Conservation (phyloP, 2,329 filamentous ascomycete genomes). For the Pseudocercospora cruenta region DNA sequence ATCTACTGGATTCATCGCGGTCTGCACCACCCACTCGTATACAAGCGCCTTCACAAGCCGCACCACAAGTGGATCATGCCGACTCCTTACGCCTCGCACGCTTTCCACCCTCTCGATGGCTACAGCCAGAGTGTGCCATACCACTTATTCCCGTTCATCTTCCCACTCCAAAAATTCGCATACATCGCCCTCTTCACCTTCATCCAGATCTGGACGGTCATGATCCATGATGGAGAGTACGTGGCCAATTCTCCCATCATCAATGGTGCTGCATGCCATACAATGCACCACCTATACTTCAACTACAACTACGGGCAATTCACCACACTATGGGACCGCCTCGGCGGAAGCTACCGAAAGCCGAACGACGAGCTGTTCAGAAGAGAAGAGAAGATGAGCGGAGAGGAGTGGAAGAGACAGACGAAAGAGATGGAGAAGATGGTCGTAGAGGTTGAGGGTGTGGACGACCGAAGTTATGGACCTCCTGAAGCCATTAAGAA, state of each 20-base stretch:
- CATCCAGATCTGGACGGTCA: conserved; percentile 95
- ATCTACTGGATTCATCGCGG: conserved; percentile 92
- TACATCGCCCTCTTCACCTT: conserved; percentile 86
- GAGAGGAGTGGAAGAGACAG: conserved; percentile 79
- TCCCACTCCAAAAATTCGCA: conserved; percentile 88
- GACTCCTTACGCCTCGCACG: conserved; percentile 86
- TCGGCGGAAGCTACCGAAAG: conserved; percentile 83
- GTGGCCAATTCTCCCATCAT: conserved; percentile 86
- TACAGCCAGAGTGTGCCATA: conserved; percentile 88
- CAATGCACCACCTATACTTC: conserved; percentile 85
- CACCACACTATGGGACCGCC: conserved; percentile 86
- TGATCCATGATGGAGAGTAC: conserved; percentile 96
- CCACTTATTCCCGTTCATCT: conserved; percentile 89
- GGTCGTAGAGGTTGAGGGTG: conserved; percentile 71
- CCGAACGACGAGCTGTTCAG: conserved; percentile 85
- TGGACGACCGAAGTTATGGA: conserved; percentile 52
- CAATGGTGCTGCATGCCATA: conserved; percentile 94
- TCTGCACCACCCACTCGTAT: conserved; percentile 77
- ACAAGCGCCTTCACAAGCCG: conserved; percentile 91
- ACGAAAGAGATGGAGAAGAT: conserved; percentile 74
- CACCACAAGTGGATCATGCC: conserved; percentile 99
- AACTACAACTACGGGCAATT: conserved; percentile 96
- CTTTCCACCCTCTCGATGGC: conserved; percentile 93
- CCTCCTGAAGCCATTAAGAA: conserved; percentile 40
- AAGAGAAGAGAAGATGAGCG: conserved; percentile 81